Percentiles rank a stretch among this genome's conserved stretches.
phyloP scores from a whole-genome alignment of 1,284 basidiomycete species.

The Ustilago sp. region DNA sequence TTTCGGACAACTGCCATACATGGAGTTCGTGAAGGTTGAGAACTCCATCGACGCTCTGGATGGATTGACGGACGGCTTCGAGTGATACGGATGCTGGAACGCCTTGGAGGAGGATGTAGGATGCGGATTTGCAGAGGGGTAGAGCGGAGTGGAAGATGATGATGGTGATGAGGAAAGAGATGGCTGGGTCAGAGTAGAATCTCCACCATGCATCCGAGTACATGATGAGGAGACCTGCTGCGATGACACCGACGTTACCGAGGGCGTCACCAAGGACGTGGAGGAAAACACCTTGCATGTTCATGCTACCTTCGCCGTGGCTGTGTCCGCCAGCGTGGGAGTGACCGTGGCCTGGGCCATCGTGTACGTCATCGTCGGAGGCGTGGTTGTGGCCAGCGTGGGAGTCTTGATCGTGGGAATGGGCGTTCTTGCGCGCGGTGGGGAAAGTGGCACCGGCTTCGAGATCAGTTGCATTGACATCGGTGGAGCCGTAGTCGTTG shows the following conservation, averaged over 20 bases:
- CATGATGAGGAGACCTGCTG: slow-evolving; percentile 79
- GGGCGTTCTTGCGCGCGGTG: slow-evolving; percentile 59
- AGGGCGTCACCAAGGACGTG: slow-evolving; percentile 94
- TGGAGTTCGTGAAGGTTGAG: slow-evolving; percentile 88
- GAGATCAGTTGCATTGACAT: slow-evolving; percentile 42
- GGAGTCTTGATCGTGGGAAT: slow-evolving; percentile 30
- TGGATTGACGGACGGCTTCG: slow-evolving; percentile 83
- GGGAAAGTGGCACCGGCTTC: slow-evolving; percentile 38
- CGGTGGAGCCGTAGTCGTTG: slow-evolving; percentile 46
- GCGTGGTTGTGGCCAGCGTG: slow-evolving; percentile 49
- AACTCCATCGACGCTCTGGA: slow-evolving; percentile 85
- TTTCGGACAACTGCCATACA: slow-evolving; percentile 92
- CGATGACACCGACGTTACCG: slow-evolving; percentile 97
- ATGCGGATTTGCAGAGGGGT: slow-evolving; percentile 93
- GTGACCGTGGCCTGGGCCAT: slow-evolving; percentile 72
- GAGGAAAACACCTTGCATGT: slow-evolving; percentile 93
- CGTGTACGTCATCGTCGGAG: slow-evolving; percentile 62
- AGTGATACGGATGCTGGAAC: slow-evolving; percentile 90
- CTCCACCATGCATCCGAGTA: slow-evolving; percentile 64
- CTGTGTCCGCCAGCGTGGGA: slow-evolving; percentile 72
- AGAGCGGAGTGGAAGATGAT: slow-evolving; percentile 97
- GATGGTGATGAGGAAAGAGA: slow-evolving; percentile 92
- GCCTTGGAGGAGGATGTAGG: slow-evolving; percentile 96
- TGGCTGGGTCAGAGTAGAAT: slow-evolving; percentile 92
- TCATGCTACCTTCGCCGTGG: slow-evolving; percentile 81